Conservation (phyloP, 2,329 filamentous ascomycete species). For the Samsoniella hepiali region DNA sequence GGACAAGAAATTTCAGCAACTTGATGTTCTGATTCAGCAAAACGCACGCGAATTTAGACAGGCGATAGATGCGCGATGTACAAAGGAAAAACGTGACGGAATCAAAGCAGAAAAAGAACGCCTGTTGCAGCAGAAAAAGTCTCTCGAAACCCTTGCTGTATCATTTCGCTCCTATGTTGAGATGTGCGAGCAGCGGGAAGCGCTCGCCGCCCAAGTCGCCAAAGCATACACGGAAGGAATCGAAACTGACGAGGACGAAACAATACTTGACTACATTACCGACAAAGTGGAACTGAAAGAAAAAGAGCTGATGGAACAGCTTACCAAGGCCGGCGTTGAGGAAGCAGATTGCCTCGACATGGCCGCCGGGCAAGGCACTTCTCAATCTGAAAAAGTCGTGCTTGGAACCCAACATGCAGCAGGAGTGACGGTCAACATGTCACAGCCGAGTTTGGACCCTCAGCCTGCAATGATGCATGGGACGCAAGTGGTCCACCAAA, state of each 20-base stretch:
- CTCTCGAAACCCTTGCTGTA: conserved; percentile 39
- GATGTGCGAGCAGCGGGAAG: conserved; percentile 43
- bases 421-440: conserved; percentile 31
- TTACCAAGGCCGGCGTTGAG: conserved; percentile 46
- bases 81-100: conserved; percentile 43
- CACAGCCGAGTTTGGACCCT: conserved; percentile 33
- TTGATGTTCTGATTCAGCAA: conserved; percentile 43
- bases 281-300: conserved; percentile 44
- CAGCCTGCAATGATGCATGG: conserved; percentile 31
- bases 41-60: conserved; percentile 48
- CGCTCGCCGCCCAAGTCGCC: conserved; percentile 45
- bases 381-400: conserved; percentile 27
- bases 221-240: conserved; percentile 49
- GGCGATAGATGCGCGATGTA: conserved; percentile 45
- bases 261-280: conserved; percentile 46
- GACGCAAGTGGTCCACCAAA: conserved; percentile 52
- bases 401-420: conserved; percentile 44
- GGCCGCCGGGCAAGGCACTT: conserved; percentile 19
- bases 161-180: conserved; percentile 43
- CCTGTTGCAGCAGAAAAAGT: conserved; percentile 44
- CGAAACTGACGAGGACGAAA: conserved; percentile 52
- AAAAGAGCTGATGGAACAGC: conserved; percentile 37
- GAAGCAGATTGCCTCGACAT: conserved; percentile 37
- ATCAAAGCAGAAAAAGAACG: conserved; percentile 50
- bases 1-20: conserved; percentile 33